Percentiles rank a stretch among this genome's conserved stretches.
phyloP scores from a whole-genome alignment of 805 yeast species.

The Cyberlindnera amylophila region DNA sequence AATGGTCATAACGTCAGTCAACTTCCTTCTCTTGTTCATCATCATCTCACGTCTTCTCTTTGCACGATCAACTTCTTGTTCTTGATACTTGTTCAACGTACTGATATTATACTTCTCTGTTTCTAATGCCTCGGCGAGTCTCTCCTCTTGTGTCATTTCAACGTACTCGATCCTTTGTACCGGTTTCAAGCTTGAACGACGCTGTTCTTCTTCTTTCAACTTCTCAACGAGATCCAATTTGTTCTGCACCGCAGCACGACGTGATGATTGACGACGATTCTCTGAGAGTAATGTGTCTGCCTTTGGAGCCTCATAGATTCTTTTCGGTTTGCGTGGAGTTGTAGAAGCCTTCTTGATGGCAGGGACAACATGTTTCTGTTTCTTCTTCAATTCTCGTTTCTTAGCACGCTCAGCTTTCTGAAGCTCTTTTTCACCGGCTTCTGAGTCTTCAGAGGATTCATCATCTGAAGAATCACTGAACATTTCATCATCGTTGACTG shows the following conservation, averaged over 20 bases:
- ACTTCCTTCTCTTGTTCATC: constrained; percentile 56
- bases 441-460: constrained; percentile 51
- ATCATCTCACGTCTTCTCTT: constrained; percentile 71
- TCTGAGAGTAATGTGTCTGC: constrained; percentile 50
- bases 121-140: constrained; percentile 71
- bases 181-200: constrained; percentile 44
- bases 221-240: constrained; percentile 74
- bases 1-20: constrained; percentile 57
- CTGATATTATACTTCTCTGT: constrained; percentile 76
- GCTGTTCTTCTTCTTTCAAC: constrained; percentile 62
- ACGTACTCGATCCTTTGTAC: constrained; percentile 37
- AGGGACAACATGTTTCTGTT: constrained; percentile 30
- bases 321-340: constrained; percentile 29
- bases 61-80: constrained; percentile 80
- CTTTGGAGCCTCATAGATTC: constrained; percentile 35
- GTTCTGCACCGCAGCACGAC: constrained; percentile 73
- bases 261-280: constrained; percentile 67
- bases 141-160: constrained; percentile 43
- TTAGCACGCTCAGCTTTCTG: constrained; percentile 39
- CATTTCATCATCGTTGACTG: constrained; percentile 31
- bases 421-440: constrained; percentile 66
- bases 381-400: constrained; percentile 28
- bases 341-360: constrained; percentile 30
- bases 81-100: constrained; percentile 73
- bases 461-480: constrained; percentile 51